Conservation (phyloP, 164 flowering plant genomes). For the Sextonia rubra region DNA sequence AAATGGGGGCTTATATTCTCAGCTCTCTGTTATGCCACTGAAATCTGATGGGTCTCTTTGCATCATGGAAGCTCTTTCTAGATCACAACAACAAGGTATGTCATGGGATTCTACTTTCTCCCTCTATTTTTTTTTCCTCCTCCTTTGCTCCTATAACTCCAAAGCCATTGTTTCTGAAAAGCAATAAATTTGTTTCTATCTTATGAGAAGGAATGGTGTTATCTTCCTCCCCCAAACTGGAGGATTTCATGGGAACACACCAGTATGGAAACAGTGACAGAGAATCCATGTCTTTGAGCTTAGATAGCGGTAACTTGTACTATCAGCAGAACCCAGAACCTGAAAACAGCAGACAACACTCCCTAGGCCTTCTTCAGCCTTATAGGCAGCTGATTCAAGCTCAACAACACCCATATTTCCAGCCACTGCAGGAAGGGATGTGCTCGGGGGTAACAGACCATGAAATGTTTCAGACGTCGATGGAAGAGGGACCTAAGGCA, state of each 20-base stretch:
- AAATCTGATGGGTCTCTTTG: constrained; percentile 93
- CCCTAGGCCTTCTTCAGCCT: constrained; percentile 30
- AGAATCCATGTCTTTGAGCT: constrained; percentile 63
- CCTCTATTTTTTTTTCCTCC: background rate
- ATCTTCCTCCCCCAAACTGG: constrained; percentile 66
- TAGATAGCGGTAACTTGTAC: constrained; percentile 74
- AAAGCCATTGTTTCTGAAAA: background rate
- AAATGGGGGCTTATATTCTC: constrained; percentile 36
- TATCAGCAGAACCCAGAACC: constrained; percentile 42
- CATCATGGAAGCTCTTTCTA: constrained; percentile 67
- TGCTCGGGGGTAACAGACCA: constrained; percentile 29
- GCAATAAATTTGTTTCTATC: background rate
- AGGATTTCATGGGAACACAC: constrained; percentile 60
- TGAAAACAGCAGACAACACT: constrained; percentile 31
- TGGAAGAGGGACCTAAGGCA: constrained; percentile 25
- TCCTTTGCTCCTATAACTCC: background rate
- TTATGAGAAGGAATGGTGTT: constrained; percentile 47
- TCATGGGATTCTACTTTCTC: background rate
- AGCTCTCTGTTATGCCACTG: constrained; percentile 68
- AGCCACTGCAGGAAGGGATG: constrained; percentile 15
- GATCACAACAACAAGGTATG: constrained; percentile 58
- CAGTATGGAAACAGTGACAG: constrained; percentile 37
- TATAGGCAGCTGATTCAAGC: constrained; percentile 29
- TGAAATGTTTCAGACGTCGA: constrained; percentile 31
- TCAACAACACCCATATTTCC: constrained; percentile 35